Evolutionary conservation across 1,284 basidiomycete genomes (phyloP), one percentile per base, ranked within the genome.

Genomic region (Vanrija sp.): DNA sequence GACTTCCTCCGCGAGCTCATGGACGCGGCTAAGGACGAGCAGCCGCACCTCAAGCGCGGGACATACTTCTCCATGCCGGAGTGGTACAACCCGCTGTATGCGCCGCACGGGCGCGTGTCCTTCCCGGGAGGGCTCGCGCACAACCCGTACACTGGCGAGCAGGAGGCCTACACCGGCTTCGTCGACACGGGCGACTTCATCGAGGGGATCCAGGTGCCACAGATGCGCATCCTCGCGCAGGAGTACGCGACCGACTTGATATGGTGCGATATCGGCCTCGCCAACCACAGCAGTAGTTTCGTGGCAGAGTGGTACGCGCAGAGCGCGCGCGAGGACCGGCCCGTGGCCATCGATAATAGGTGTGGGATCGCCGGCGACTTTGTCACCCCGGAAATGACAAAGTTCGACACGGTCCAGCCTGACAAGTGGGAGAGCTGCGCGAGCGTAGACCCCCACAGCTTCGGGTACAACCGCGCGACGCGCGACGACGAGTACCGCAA

Each of bases 321-420:
- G 41, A 80, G 82, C 0, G 69, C 77, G 51, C 58, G 65, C 16
- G 72, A 79, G 41, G 80, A 80, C 0, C 73, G 79, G 23, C 81
- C 84, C 61, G 83, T 84, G 9, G 79, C 79, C 0, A 78, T 83
- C 63, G 82, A 84, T 59, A 79, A 84, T 56, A 77, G 83, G 74
- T 68, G 66, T 44, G 68, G 68, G 12, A 57, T 69, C 44, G 64
- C 57, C 25, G 56, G 63, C 37, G 82, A 83, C 58, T 83, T 82
- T 57, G 78, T 80, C 49, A 84, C 83, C 0, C 83, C 83, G 0
- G 83, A 85, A 59, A 84, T 84, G 53, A 71, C 78, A 1, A 75
- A 75, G 1, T 83, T 82, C 51, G 77, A 75, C 20, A 76, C 79
- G 1, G 78, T 81, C 18, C 81, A 83, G 46, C 74, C 78, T 0